Evolutionary conservation across 2,329 filamentous ascomycete genomes (phyloP), one percentile per base, ranked within the genome.

Genomic region (Calonectria pteridis): DNA sequence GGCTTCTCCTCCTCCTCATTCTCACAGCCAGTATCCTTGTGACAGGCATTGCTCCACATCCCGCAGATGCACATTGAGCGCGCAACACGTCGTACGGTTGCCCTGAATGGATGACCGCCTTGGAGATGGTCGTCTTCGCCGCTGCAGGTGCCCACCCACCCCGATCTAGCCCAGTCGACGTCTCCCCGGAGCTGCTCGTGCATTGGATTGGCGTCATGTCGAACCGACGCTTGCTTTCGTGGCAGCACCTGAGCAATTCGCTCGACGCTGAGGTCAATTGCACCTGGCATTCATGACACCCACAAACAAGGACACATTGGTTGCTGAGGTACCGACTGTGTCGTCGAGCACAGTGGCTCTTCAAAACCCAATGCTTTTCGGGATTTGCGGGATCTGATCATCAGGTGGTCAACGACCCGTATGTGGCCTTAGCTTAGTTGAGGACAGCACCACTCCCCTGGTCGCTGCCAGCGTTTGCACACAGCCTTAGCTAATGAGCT

Each of bases 161-260:
- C 75, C 73, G 77, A 76, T 79, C 78, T 79, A 77, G 76, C 71
- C 77, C 77, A 76, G 74, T 79, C 68, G 76, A 72, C 71, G 71
- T 66, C 74, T 68, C 75, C 68, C 71, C 71, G 51, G 69, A 71
- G 73, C 69, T 78, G 73, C 75, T 75, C 74, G 77, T 78, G 75
- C 73, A 78, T 77, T 74, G 73, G 74, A 49, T 78, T 75, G 77
- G 76, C 80, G 79, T 80, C 75, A 78, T 77, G 78, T 79, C 72
- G 75, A 79, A 76, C 55, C 72, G 77, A 79, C 77, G 78, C 79
- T 82, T 82, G 83, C 82, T 81, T 79, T 85, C 84, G 84, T 86
- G 84, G 84, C 84, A 85, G 73, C 77, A 76, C 77, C 81, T 83
- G 79, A 83, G 78, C 77, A 82, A 81, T 79, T 80, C 72, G 63